Conservation (phyloP, 148 eudicot species). For the Rhododendron mucronatum region DNA sequence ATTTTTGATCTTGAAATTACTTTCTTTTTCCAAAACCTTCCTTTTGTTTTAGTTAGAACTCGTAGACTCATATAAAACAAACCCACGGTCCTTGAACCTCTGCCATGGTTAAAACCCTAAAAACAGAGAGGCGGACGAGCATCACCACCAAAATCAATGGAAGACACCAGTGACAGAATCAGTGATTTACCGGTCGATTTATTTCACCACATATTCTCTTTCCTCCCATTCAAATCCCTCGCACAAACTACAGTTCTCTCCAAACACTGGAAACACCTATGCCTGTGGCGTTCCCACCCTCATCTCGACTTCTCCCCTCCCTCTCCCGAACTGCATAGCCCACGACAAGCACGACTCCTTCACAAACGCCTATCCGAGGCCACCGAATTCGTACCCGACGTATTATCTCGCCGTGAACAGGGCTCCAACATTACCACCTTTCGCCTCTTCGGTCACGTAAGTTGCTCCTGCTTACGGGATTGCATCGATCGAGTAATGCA, state of each 20-base stretch:
- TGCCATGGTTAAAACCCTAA: too few species aligned
- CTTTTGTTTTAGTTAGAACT: too few species aligned
- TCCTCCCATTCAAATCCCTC: background rate
- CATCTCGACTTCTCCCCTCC: background rate
- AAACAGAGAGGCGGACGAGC: too few species aligned
- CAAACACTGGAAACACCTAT: background rate
- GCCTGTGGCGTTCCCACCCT: background rate
- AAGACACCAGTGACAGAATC: background rate
- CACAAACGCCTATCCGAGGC: too few species aligned
- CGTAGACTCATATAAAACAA: too few species aligned
- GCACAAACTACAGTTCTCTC: background rate
- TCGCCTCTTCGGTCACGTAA: conserved; percentile 12
- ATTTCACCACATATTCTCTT: background rate
- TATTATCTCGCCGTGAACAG: too few species aligned
- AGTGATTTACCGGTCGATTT: background rate
- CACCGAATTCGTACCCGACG: too few species aligned
- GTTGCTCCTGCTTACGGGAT: conserved; percentile 21
- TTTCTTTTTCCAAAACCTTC: too few species aligned
- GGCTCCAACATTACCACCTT: conserved; percentile 17
- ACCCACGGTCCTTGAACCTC: too few species aligned
- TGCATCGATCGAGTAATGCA: conserved; percentile 38
- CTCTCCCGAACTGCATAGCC: background rate
- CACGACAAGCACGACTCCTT: too few species aligned
- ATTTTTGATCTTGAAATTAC: too few species aligned
- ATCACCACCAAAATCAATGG: too few species aligned